Base-by-base conservation (phyloP, 2,329 filamentous ascomycete species). In the Phaeosphaeriaceae sp. region DNA sequence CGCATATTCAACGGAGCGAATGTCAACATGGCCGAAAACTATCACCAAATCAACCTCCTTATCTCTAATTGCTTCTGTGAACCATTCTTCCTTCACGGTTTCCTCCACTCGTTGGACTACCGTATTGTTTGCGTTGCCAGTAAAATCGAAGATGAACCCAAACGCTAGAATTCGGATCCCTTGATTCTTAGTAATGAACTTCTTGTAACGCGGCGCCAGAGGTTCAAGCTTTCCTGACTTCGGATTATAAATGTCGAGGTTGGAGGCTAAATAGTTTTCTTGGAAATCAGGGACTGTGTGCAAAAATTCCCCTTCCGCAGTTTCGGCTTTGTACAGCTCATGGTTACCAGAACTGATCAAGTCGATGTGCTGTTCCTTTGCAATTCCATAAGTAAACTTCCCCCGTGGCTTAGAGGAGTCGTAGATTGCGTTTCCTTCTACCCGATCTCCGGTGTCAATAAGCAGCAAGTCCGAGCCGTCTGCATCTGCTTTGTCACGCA, bases 131-230 rank as follows among this genome's bases (percentile, higher is more conserved):
- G 88, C 88, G 71, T 96, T 96, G 15, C 87, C 86, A 1, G 84
- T 90, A 64, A 99, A 99, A 75, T 99, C 87, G 73, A 97, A 99
- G 3, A 99, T 77, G 73, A 99, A 97, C 2, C 94, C 94, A 71
- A 99, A 92, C 0, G 93, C 90, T 40, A 96, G 79, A 49, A 99
- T 85, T 13, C 88, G 83, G 51, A 96, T 86, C 4, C 88, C 89
- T 60, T 90, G 90, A 59, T 95, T 91, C 78, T 92, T 92, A 5
- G 94, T 99, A 48, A 84, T 92, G 74, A 99, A 96, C 68, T 90
- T 94, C 70, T 88, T 87, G 74, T 87, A 97, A 9, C 92, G 83
- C 61, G 86, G 87, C 6, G 92, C 91, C 62, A 97, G 83, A 1
- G 92, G 89, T 42, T 88, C 83, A 34, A 83, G 79, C 56, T 90